phyloP scores from a whole-genome alignment of 1,284 basidiomycete species.

The Melampsora larici-populina region DNA sequence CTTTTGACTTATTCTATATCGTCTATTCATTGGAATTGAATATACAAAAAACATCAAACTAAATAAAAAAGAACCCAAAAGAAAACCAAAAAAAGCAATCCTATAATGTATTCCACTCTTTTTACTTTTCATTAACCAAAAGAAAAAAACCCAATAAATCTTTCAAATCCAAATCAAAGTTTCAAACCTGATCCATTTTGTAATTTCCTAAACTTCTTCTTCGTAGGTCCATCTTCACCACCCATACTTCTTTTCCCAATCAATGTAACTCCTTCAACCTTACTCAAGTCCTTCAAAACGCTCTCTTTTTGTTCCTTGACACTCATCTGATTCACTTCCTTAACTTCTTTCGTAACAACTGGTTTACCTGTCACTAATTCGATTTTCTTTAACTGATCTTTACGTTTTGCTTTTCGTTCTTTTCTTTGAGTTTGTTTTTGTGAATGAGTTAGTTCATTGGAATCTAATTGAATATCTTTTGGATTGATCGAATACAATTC shows the following conservation, averaged over 20 bases:
- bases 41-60: no score
- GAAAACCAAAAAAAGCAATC: no score
- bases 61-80: no score
- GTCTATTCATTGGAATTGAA: no score
- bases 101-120: no score
- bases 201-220: background rate
- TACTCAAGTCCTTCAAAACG: background rate
- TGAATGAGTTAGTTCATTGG: slow-evolving; percentile 12
- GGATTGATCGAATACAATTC: slow-evolving; percentile 65
- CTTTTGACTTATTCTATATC: no score
- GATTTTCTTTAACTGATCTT: background rate
- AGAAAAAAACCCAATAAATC: no score
- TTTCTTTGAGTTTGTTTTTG: slow-evolving; percentile 21
- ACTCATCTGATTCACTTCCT: background rate
- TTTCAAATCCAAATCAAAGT: background rate
- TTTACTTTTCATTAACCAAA: no score
- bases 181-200: background rate
- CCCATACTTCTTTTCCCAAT: background rate
- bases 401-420: background rate
- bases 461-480: slow-evolving; percentile 11
- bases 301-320: background rate
- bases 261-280: background rate
- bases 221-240: background rate
- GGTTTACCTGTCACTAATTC: background rate
- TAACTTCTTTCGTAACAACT: no score